Base-by-base conservation (phyloP, 2,329 filamentous ascomycete species). In the Scedosporium dehoogii region DNA sequence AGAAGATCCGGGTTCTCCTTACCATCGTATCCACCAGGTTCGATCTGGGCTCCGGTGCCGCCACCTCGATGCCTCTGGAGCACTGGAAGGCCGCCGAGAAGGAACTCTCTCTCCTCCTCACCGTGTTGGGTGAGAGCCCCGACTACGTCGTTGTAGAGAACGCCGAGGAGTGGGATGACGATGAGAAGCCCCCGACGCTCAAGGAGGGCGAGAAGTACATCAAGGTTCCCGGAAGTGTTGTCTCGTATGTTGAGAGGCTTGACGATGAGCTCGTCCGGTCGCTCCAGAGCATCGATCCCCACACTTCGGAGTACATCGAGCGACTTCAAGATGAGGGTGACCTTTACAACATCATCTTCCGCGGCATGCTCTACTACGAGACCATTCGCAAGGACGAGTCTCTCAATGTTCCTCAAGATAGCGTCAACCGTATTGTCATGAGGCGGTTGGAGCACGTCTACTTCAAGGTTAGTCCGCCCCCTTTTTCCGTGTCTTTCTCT, bases 251-350 rank as follows among this genome's bases (percentile, higher is more conserved):
- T 38, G 94, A 99, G 82, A 85, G 94, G 72, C 84, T 99, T 21
- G 94, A 99, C 71, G 94, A 99, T 71, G 96, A 99, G 79, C 90
- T 99, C 66, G 96, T 91, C 65, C 88, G 94, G 69, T 97, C 94
- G n/a, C 83, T 99, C 60, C 94, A 99, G 77, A 90, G 88, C 76
- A 97, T 99, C 71, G 94, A 99, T 74, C 96, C 94, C 63, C 94
- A 99, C 78, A 99, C 94, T 48, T 94, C 94, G 33, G 94, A 99
- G 78, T 99, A 99, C 73, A 96, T 99, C 65, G 94, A 99, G 74
- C 86, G 96, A 64, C 80, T 99, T 64, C 89, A 90, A 62, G 94
- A 99, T 70, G 94, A 99, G 79, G 89, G 88, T 66, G 80, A 88
- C 58, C 81, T 99, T 60, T 99, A 99, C 81, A 92, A 91, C 76